A percentile compares a stretch with the other conserved stretches of the same genome.
These are phyloP conservation scores for Cyclaneusma minus DNA, from an alignment of 2,329 filamentous ascomycete species.

Conservation along the genomic window DNA sequence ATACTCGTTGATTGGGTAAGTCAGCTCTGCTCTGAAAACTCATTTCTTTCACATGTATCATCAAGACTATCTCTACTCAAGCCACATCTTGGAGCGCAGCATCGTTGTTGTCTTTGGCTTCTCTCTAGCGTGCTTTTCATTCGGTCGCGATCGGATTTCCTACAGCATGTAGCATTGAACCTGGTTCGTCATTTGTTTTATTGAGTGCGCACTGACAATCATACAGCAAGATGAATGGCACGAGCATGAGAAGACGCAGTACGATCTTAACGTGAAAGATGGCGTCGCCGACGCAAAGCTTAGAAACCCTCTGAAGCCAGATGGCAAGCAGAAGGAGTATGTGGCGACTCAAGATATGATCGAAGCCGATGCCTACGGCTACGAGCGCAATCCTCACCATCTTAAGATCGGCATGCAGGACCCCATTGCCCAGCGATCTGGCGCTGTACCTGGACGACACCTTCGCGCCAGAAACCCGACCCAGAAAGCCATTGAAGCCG, in stretches of 20 bases:
- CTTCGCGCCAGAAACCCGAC: slow-evolving; percentile 8
- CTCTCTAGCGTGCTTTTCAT: no score
- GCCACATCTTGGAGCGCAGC: no score
- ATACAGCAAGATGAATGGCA: no score
- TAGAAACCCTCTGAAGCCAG: slow-evolving; percentile 2
- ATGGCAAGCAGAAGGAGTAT: slow-evolving; percentile 1
- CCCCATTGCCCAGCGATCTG: slow-evolving; percentile 31
- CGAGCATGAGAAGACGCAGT: neutral
- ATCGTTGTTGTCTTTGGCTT: no score
- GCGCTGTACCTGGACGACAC: slow-evolving; percentile 4
- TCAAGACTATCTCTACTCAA: no score
- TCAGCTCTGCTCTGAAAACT: no score
- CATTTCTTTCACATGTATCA: no score
- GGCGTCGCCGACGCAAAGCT: neutral
- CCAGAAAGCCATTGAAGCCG: slow-evolving; percentile 3
- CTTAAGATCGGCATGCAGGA: slow-evolving; percentile 44
- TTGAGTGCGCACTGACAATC: slow-evolving; percentile 2
- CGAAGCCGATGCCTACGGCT: slow-evolving; percentile 43
- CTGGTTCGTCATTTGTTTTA: no score
- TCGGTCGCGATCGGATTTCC: no score
- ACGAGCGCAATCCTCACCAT: slow-evolving; percentile 42
- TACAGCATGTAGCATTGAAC: no score
- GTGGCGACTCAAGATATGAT: slow-evolving; percentile 31
- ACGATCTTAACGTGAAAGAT: no score
- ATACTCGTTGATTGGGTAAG: no score